Evolutionary conservation across 495 filamentous ascomycete species (phyloP).

Genomic region (Elaphomyces granulatus): DNA sequence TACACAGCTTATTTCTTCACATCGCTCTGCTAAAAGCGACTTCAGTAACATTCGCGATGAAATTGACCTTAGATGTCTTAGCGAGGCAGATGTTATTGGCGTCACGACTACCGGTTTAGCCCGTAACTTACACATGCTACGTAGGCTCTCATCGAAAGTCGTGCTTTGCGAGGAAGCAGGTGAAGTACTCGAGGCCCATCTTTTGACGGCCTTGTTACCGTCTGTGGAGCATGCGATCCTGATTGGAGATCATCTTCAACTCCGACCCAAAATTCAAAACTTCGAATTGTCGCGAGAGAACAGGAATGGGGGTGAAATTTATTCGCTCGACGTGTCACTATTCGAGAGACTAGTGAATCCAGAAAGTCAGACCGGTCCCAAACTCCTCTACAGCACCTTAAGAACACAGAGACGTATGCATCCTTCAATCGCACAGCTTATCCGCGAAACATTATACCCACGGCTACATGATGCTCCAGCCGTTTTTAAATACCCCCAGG

Average conservation of each 20-base stretch:
- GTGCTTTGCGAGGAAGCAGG: constrained; percentile 59
- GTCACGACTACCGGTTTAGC: constrained; percentile 65
- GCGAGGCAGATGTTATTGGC: constrained; percentile 44
- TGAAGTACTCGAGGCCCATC: constrained; percentile 54
- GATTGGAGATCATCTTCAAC: constrained; percentile 56
- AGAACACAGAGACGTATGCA: constrained; percentile 67
- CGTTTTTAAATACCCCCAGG: constrained; percentile 40
- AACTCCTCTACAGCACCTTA: constrained; percentile 42
- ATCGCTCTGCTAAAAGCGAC: too few relatives aligned
- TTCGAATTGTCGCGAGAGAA: constrained; percentile 49
- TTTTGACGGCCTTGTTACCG: constrained; percentile 48
- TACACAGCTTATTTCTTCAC: too few relatives aligned
- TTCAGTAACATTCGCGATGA: constrained; percentile 19
- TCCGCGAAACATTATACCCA: constrained; percentile 51
- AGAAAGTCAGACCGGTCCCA: constrained; percentile 5
- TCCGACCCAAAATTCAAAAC: constrained; percentile 51
- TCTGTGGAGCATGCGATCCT: constrained; percentile 50
- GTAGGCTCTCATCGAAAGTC: constrained; percentile 45
- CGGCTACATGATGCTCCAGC: constrained; percentile 40
- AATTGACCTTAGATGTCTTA: constrained; percentile 21
- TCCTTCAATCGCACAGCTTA: constrained; percentile 47
- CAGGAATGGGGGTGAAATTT: constrained; percentile 31
- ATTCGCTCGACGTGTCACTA: constrained; percentile 48
- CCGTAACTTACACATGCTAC: constrained; percentile 45
- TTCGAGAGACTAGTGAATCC: constrained; percentile 52